Evolutionary conservation across 768 basidiomycete genomes (phyloP).

Genomic region (Leucogyrophana mollusca): DNA sequence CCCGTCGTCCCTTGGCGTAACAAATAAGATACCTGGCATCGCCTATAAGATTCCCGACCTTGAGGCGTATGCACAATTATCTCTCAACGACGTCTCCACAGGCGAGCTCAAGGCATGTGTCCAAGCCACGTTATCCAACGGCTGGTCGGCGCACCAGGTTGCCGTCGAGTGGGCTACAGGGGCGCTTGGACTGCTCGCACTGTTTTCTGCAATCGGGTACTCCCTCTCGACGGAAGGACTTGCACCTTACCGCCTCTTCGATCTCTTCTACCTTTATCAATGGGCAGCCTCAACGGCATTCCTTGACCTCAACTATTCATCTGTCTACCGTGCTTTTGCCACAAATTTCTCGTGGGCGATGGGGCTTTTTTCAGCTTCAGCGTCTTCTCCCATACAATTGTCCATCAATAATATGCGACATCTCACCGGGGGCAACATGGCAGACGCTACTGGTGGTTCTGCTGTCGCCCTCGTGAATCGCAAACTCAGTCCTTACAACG

Average conservation of each 20-base stretch:
- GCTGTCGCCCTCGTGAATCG: slow-evolving; percentile 80
- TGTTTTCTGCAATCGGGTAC: slow-evolving; percentile 52
- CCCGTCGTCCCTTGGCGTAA: slow-evolving; percentile 56
- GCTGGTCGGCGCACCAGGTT: slow-evolving; percentile 74
- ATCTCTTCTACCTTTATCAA: slow-evolving; percentile 82
- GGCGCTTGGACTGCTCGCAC: slow-evolving; percentile 59
- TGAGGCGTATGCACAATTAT: slow-evolving; percentile 84
- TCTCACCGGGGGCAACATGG: slow-evolving; percentile 75
- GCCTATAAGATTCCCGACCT: slow-evolving; percentile 89
- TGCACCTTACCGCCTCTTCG: slow-evolving; percentile 75
- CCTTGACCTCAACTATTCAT: slow-evolving; percentile 85
- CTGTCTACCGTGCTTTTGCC: slow-evolving; percentile 75
- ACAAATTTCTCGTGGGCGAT: slow-evolving; percentile 90
- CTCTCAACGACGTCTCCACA: slow-evolving; percentile 65
- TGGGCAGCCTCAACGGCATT: slow-evolving; percentile 77
- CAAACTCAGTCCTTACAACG: slow-evolving; percentile 77
- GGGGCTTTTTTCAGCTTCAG: slow-evolving; percentile 61
- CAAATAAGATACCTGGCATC: slow-evolving; percentile 65
- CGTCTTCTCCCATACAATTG: slow-evolving; percentile 60
- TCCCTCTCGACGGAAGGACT: slow-evolving; percentile 56
- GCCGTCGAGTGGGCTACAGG: slow-evolving; percentile 80
- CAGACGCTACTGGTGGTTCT: slow-evolving; percentile 55
- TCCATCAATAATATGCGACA: slow-evolving; percentile 84
- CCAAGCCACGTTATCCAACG: slow-evolving; percentile 90
- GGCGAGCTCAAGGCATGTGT: slow-evolving; percentile 83